Evolutionary conservation across 768 basidiomycete genomes (phyloP).

Genomic region (Psilocybe subaeruginosa): DNA sequence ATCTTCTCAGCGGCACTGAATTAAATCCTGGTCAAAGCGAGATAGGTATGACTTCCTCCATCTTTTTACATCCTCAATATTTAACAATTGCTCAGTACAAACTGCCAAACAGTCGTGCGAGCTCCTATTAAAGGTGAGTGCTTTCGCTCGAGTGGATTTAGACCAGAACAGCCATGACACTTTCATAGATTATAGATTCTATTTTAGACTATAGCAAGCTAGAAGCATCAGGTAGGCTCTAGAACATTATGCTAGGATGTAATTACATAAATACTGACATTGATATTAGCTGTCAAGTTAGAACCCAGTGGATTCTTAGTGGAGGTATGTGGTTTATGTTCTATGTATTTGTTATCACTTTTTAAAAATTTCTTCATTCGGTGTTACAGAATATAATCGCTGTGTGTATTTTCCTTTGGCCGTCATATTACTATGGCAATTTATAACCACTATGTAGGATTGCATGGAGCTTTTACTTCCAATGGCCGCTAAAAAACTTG

Average conservation of each 20-base stretch:
- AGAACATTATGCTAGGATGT: neutral
- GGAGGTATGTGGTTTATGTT: conserved; percentile 42
- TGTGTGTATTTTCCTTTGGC: conserved; percentile 35
- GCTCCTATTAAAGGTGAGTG: conserved; percentile 61
- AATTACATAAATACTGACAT: conserved; percentile 5
- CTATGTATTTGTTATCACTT: neutral
- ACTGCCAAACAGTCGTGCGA: conserved; percentile 82
- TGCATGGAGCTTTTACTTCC: conserved; percentile 78
- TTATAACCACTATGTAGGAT: conserved; percentile 43
- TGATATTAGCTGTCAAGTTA: conserved; percentile 60
- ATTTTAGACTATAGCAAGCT: conserved; percentile 82
- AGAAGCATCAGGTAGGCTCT: conserved; percentile 63
- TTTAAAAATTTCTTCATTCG: neutral
- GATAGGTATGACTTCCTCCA: conserved; percentile 48
- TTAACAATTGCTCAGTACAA: conserved; percentile 48
- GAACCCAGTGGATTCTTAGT: conserved; percentile 68
- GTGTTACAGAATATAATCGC: conserved; percentile 60
- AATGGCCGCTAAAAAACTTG: conserved; percentile 75
- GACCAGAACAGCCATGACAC: conserved; percentile 4
- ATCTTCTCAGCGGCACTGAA: conserved; percentile 73
- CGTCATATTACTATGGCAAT: neutral
- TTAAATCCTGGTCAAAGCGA: conserved; percentile 71
- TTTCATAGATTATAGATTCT: conserved; percentile 69
- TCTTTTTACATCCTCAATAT: neutral
- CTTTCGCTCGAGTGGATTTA: neutral